phyloP scores from a whole-genome alignment of 2,329 filamentous ascomycete genomes.

The Colletotrichum chrysophilum region DNA sequence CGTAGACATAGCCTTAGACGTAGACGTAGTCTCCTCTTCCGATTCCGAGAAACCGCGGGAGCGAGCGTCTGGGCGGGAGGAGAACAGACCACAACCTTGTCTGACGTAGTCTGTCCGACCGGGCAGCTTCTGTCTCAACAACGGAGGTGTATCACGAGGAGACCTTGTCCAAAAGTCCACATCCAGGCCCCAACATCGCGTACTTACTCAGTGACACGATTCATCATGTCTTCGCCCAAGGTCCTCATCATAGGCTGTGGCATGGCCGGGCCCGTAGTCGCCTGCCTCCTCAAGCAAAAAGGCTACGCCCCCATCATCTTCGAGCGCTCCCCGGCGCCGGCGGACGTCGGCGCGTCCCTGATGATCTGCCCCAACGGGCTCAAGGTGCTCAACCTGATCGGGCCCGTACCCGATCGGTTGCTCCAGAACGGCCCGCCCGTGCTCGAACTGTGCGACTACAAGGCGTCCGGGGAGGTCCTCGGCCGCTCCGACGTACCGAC shows the following conservation, averaged over 20 bases:
- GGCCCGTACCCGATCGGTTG: neutral
- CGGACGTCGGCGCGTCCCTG: constrained; percentile 28
- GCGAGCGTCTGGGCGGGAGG: neutral
- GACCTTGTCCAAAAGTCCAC: no score
- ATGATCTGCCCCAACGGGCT: constrained; percentile 30
- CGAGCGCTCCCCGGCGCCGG: constrained; percentile 25
- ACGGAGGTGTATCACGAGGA: neutral
- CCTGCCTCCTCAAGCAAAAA: constrained; percentile 26
- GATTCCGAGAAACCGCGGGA: neutral
- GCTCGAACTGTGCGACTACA: constrained; percentile 23
- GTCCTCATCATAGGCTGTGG: constrained; percentile 30
- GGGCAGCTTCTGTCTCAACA: neutral
- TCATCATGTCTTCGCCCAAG: neutral
- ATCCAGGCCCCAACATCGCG: no score
- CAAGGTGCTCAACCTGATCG: constrained; percentile 27
- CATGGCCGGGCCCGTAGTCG: constrained; percentile 27
- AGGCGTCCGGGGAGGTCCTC: constrained; percentile 20
- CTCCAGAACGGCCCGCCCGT: constrained; percentile 18
- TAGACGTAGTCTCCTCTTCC: neutral
- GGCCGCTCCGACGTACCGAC: constrained; percentile 24
- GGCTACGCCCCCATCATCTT: constrained; percentile 30
- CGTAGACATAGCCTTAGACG: neutral
- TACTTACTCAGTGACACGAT: neutral
- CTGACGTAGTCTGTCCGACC: neutral
- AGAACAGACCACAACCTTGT: neutral